Evolutionary conservation across 768 basidiomycete genomes (phyloP).

Genomic region (Phylloporus sp.): DNA sequence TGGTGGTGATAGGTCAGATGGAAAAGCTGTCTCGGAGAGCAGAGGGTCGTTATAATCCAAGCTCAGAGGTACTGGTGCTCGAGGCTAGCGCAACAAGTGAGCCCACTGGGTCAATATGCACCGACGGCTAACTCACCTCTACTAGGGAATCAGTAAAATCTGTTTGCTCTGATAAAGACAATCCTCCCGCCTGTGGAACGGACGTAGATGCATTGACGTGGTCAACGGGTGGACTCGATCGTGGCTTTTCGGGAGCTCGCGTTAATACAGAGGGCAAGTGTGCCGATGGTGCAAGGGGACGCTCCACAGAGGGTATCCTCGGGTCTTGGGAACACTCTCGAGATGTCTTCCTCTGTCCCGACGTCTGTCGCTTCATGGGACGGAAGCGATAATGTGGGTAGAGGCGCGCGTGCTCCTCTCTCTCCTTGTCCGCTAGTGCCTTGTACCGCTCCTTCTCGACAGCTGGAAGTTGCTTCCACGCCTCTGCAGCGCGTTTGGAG

Average conservation of each 20-base stretch:
- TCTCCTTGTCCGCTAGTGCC: conserved; percentile 51
- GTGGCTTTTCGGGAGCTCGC: neutral
- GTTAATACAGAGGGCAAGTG: conserved; percentile 17
- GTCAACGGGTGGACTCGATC: conserved; percentile 3
- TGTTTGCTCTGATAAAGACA: neutral
- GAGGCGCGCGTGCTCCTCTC: conserved; percentile 49
- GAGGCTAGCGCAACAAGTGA: conserved; percentile 1
- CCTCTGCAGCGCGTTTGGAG: conserved; percentile 73
- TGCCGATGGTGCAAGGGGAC: neutral
- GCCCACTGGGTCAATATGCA: neutral
- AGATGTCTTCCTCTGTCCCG: conserved; percentile 14
- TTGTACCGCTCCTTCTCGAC: conserved; percentile 50
- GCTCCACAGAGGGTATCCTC: conserved; percentile 2
- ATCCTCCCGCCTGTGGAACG: neutral
- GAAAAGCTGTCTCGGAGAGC: neutral
- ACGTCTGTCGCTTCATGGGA: conserved; percentile 43
- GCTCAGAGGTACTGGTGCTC: neutral
- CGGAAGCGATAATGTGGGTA: conserved; percentile 65
- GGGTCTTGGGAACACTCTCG: conserved; percentile 10
- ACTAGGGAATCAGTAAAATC: neutral
- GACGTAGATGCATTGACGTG: neutral
- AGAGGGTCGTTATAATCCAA: neutral
- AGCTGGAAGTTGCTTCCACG: conserved; percentile 59
- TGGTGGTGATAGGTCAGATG: neutral
- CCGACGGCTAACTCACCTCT: conserved; percentile 8